phyloP scores from a whole-genome alignment of 176 grass and related monocot genomes.

The Secale cereale region DNA sequence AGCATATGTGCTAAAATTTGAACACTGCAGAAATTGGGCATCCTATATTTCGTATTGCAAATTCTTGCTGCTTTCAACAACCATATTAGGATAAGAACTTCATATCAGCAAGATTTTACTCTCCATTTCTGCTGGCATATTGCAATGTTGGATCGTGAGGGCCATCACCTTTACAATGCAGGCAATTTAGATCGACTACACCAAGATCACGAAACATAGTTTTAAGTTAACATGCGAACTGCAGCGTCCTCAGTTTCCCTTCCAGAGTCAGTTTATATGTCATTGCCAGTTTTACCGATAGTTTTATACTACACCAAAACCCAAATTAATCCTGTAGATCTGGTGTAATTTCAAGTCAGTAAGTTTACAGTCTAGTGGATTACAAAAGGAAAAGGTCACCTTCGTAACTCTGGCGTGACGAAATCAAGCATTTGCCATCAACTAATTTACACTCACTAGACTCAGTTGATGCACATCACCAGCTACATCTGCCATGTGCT shows the following conservation, averaged over 20 bases:
- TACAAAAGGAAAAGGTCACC: neutral
- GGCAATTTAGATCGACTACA: neutral
- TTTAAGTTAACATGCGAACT: neutral
- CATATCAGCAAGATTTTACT: neutral
- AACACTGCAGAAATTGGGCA: neutral
- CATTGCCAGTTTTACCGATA: neutral
- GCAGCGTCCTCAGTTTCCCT: neutral
- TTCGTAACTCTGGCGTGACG: neutral
- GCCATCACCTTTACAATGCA: neutral
- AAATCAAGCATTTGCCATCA: slow-evolving; percentile 12
- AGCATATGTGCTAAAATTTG: neutral
- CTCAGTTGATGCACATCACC: slow-evolving; percentile 23
- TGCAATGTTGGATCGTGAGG: neutral
- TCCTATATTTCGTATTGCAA: neutral
- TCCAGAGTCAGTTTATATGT: neutral
- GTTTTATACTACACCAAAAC: neutral
- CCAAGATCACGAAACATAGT: neutral
- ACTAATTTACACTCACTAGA: slow-evolving; percentile 25
- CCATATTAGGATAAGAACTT: neutral
- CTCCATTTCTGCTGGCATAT: neutral
- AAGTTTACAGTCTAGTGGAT: neutral
- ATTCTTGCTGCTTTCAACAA: slow-evolving; percentile 2
- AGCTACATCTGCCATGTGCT: slow-evolving; percentile 43
- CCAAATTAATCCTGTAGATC: neutral
- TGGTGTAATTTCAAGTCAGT: slow-evolving; percentile 9